Evolutionary conservation across 2,329 filamentous ascomycete genomes (phyloP), one percentile per base, ranked within the genome.

Genomic region (Aspergillus puulaauensis): DNA sequence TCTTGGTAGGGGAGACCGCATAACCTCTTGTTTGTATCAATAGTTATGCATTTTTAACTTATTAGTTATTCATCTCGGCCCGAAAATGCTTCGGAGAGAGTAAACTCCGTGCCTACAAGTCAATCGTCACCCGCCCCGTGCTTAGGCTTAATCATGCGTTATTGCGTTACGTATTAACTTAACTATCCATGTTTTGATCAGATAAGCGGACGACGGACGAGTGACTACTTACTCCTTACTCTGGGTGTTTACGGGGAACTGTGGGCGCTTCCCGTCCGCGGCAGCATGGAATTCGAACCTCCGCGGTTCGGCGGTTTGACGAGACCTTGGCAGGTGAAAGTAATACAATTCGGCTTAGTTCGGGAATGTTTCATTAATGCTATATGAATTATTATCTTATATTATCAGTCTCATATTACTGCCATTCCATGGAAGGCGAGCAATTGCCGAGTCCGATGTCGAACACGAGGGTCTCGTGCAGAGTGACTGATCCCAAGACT

Each of bases 221-320:
- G 4, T 31, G 50, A 27, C n/a, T 45, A 45, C n/a, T 11, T 12
- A 23, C 11, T 21, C 12, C 27, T 11, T 11, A 31, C 8, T 31
- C 27, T 31, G 8, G 4, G 27, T 31, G 27, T 31, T 31, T 31
- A 31, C 27, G 41, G 41, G 11, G 40, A 17, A 33, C 50, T 35
- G 40, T 6, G 27, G 27, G 19, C 52, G 21, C 31, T 23, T 58
- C 51, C 27, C 27, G 27, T 11, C 27, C 54, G 44, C 54, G 61
- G 56, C 43, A 19, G 21, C 52, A 40, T 31, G 45, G 44, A 41
- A 31, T 15, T 27, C 40, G 43, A 58, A 63, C 60, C 63, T 65
- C 63, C 63, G 63, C 49, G 56, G 52, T 63, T 65, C 63, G 63
- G 63, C 60, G 57, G 51, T 65, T 64, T n/a, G 40, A n/a, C 14